These are phyloP conservation scores for Hemerocallis citrina DNA, from an alignment of 106 monocot genomes.

Conservation along the genomic window DNA sequence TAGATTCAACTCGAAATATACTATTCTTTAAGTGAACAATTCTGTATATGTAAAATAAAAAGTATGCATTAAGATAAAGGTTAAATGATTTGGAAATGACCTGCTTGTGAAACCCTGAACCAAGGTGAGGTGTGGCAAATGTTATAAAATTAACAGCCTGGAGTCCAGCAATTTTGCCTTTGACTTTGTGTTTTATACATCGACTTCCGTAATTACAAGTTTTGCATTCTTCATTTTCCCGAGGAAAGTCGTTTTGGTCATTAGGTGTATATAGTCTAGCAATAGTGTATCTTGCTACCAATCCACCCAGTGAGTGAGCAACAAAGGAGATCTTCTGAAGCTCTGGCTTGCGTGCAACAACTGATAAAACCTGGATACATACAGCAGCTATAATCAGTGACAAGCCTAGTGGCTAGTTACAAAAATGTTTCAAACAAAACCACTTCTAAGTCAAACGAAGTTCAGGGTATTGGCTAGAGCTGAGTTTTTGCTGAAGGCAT, in stretches of 20 bases:
- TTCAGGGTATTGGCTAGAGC: too few species aligned
- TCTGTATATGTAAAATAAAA: too few species aligned
- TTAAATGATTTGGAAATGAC: slow-evolving; percentile 18
- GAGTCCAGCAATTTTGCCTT: slow-evolving; percentile 77
- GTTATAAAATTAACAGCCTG: slow-evolving; percentile 88
- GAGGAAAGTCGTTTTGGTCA: background rate
- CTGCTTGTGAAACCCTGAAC: slow-evolving; percentile 76
- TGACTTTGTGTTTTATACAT: slow-evolving; percentile 2
- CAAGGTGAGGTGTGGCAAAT: slow-evolving; percentile 95
- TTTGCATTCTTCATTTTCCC: slow-evolving; percentile 10
- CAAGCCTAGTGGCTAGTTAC: background rate
- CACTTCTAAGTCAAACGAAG: too few species aligned
- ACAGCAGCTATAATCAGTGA: background rate
- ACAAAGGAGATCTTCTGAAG: slow-evolving; percentile 81
- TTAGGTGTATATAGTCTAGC: slow-evolving; percentile 35
- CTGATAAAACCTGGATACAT: slow-evolving; percentile 38
- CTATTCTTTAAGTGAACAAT: too few species aligned
- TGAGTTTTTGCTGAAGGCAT: background rate
- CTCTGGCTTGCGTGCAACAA: slow-evolving; percentile 42
- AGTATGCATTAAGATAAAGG: background rate
- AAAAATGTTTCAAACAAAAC: background rate
- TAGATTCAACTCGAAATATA: too few species aligned
- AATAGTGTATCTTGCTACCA: slow-evolving; percentile 89
- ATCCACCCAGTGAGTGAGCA: slow-evolving; percentile 79
- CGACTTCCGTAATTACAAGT: slow-evolving; percentile 2